A percentile compares a stretch with the other conserved stretches of the same genome.
Evolutionary conservation across 2,329 filamentous ascomycete genomes (phyloP).

Genomic region (Atkinsonella hypoxylon): DNA sequence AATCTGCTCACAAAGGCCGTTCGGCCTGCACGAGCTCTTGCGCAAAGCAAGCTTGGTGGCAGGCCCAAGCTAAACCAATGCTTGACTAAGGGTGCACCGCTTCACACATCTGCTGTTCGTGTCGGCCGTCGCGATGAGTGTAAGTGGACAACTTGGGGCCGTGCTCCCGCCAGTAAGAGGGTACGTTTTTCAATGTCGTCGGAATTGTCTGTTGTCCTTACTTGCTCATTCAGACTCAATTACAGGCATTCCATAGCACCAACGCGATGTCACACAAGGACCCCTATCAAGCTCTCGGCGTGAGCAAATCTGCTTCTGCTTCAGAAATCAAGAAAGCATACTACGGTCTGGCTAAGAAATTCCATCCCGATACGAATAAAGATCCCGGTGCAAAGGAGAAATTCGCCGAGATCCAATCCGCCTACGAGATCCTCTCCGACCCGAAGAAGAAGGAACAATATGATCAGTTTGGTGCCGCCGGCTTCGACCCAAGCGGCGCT

Average conservation of each 20-base stretch:
- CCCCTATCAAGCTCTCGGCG: slow-evolving; percentile 79
- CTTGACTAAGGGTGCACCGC: slow-evolving; percentile 24
- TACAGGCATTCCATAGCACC: slow-evolving; percentile 50
- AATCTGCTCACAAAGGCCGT: slow-evolving; percentile 34
- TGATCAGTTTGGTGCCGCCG: slow-evolving; percentile 80
- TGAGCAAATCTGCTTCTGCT: slow-evolving; percentile 67
- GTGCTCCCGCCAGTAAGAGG: slow-evolving; percentile 17
- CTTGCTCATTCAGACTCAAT: neutral
- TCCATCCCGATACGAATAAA: slow-evolving; percentile 96
- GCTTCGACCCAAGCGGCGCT: slow-evolving; percentile 67
- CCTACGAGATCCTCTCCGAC: slow-evolving; percentile 89
- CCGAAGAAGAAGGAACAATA: slow-evolving; percentile 86
- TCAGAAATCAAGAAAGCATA: slow-evolving; percentile 97
- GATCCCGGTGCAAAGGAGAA: slow-evolving; percentile 87
- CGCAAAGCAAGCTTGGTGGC: slow-evolving; percentile 28
- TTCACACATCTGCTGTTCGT: slow-evolving; percentile 21
- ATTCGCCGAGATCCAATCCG: slow-evolving; percentile 83
- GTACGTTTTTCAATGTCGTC: slow-evolving; percentile 8
- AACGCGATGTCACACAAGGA: slow-evolving; percentile 48
- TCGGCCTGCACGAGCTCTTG: slow-evolving; percentile 33
- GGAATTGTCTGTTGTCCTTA: neutral
- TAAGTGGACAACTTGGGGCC: slow-evolving; percentile 9
- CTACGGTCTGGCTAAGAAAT: slow-evolving; percentile 95
- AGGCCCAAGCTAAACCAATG: slow-evolving; percentile 27
- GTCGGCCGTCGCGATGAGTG: slow-evolving; percentile 11